Percentiles rank a stretch among this genome's conserved stretches.
These are phyloP conservation scores for Rubroboletus pulcherrimus DNA, from an alignment of 768 basidiomycete species.

Conservation along the genomic window DNA sequence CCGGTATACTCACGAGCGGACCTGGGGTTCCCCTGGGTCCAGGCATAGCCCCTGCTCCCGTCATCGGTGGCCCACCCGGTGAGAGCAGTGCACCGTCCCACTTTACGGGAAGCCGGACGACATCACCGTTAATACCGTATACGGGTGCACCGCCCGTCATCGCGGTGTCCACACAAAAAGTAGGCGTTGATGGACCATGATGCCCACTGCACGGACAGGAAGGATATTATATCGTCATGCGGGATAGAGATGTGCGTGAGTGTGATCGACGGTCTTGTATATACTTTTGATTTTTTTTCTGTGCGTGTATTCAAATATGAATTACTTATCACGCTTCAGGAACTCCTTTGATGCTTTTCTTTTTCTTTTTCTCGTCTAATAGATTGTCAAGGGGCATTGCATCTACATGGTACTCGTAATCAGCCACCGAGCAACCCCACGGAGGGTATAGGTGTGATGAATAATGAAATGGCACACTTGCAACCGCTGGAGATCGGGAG, in stretches of 20 bases:
- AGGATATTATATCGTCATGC: background rate
- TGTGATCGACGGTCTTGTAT: background rate
- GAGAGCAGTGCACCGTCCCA: conserved; percentile 9
- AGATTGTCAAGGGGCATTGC: conserved; percentile 2
- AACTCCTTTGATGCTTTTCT: conserved; percentile 1
- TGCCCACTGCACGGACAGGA: too few relatives aligned
- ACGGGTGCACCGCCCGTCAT: conserved; percentile 2
- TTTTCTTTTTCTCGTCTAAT: background rate
- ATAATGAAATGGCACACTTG: conserved; percentile 2
- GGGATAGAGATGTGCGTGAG: background rate
- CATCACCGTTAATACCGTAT: conserved; percentile 26
- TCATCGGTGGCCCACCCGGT: conserved; percentile 4
- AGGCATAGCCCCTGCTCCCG: conserved; percentile 24
- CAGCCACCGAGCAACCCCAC: background rate
- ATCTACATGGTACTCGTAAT: conserved; percentile 3
- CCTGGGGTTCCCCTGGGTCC: conserved; percentile 29
- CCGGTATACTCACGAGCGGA: conserved; percentile 28
- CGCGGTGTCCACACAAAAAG: conserved; percentile 13
- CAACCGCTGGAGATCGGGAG: too few relatives aligned
- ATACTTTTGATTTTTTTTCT: background rate
- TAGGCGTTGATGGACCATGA: conserved; percentile 21
- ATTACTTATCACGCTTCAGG: background rate
- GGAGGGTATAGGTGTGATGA: background rate
- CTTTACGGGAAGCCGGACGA: conserved; percentile 16
- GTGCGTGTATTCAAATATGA: background rate